Base-by-base conservation (phyloP, 2,329 filamentous ascomycete species). In the Bipolaris sorokiniana region DNA sequence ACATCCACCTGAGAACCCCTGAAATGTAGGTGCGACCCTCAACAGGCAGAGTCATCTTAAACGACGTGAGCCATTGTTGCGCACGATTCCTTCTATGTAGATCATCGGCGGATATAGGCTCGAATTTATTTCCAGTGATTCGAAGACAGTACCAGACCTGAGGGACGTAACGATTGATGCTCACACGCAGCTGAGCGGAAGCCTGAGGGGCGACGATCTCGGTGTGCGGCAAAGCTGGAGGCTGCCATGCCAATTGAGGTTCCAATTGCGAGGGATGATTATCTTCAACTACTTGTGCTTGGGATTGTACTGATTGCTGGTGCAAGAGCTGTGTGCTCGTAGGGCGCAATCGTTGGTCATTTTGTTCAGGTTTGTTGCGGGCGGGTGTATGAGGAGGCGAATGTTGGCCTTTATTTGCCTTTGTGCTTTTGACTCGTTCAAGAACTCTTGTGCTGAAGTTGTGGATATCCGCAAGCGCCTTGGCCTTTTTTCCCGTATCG, bases 111-210 rank as follows among this genome's bases (percentile, higher is more conserved):
- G 51, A 33, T 15, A 18, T 13, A 6, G 16, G 33, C n/a, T 36
- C 20, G 16, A 42, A 5, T 1, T 7, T 33, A 22, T 38, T 23
- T 16, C 15, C 4, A 18, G 16, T 18, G 23, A 54, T 7, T 20
- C 23, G 38, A 2, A 56, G 34, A 33, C 22, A 53, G 7, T 42
- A 20, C 53, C 53, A 57, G 5, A 56, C 26, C 22, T 37, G 18
- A 10, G 54, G 40, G 3, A 57, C 2, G 20, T 52, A n/a, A 10
- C 26, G 23, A 13, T 56, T 46, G n/a, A 57, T 56, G 11, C 47
- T 46, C 9, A 18, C 22, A 15, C 40, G 40, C 20, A 59, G 20
- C 6, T 55, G 33, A 13, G 28, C 20, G 5, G 48, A 55, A 7
- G 26, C n/a, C 37, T 51, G 41, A 15, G 37, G 36, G 15, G n/a